Evolutionary conservation across 768 basidiomycete genomes (phyloP).

Genomic region (Gloeopeniophorella convolvens): DNA sequence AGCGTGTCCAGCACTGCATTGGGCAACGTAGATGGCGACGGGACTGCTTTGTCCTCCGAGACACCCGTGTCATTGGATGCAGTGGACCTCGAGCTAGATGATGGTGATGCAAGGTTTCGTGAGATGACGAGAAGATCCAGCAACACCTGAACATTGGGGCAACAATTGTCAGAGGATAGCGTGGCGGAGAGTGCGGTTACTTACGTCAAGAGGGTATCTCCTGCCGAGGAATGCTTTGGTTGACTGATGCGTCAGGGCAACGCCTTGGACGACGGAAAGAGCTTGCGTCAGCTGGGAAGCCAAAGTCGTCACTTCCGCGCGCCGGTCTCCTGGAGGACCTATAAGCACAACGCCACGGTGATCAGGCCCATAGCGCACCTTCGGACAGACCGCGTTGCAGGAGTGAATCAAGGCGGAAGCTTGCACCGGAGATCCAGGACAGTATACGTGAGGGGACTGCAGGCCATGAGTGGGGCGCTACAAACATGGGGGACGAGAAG

Average conservation of each 20-base stretch:
- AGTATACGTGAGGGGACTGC: constrained; percentile 64
- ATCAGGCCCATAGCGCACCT: constrained; percentile 27
- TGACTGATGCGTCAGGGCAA: constrained; percentile 57
- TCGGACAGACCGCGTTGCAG: constrained; percentile 41
- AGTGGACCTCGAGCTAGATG: constrained; percentile 20
- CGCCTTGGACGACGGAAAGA: constrained; percentile 71
- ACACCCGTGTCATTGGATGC: constrained; percentile 26
- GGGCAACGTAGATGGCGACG: constrained; percentile 15
- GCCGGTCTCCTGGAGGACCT: constrained; percentile 33
- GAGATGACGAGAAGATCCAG: constrained; percentile 66
- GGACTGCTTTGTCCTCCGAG: background rate
- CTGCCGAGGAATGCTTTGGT: constrained; percentile 70
- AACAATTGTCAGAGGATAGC: background rate
- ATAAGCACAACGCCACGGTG: background rate
- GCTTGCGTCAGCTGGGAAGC: constrained; percentile 50
- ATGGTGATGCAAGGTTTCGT: constrained; percentile 42
- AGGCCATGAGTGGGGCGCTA: background rate
- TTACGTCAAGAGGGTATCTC: constrained; percentile 60
- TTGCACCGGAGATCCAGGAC: constrained; percentile 51
- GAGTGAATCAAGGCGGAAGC: constrained; percentile 43
- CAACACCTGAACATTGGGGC: constrained; percentile 45
- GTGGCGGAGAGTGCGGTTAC: constrained; percentile 15
- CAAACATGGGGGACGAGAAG: constrained; percentile 2
- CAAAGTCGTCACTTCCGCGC: constrained; percentile 42
- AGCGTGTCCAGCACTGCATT: constrained; percentile 78